Conservation (phyloP, 768 basidiomycete species). For the Auriscalpium microsporum region DNA sequence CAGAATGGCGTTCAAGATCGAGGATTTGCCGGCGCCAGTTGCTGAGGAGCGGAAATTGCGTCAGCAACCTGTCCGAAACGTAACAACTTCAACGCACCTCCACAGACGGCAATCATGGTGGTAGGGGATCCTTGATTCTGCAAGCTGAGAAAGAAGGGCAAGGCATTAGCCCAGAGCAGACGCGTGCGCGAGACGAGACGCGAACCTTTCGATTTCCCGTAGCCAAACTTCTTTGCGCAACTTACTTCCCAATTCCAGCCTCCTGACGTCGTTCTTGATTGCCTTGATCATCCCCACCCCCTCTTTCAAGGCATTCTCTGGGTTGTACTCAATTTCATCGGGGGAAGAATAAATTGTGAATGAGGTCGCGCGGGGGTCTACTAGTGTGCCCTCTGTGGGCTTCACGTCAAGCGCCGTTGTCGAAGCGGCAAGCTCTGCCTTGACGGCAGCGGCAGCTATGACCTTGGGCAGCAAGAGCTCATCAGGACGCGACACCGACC, state of each 20-base stretch:
- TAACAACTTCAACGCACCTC: slow-evolving; percentile 30
- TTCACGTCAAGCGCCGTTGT: too few species aligned
- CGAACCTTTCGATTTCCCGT: slow-evolving; percentile 42
- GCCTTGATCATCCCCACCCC: slow-evolving; percentile 46
- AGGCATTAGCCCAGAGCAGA: neutral
- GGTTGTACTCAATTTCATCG: slow-evolving; percentile 37
- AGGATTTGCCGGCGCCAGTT: slow-evolving; percentile 56
- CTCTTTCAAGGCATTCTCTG: slow-evolving; percentile 41
- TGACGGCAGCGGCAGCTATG: too few species aligned
- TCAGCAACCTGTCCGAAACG: neutral
- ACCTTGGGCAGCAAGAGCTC: neutral
- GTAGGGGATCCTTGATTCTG: slow-evolving; percentile 41
- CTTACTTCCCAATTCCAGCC: slow-evolving; percentile 43
- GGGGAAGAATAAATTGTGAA: slow-evolving; percentile 33
- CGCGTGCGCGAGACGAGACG: neutral
- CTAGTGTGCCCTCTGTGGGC: too few species aligned
- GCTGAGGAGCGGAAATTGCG: slow-evolving; percentile 23
- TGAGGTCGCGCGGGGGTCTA: neutral
- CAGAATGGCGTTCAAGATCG: slow-evolving; percentile 51
- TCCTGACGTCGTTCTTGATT: slow-evolving; percentile 34
- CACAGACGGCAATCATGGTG: slow-evolving; percentile 58
- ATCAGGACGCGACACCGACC: neutral
- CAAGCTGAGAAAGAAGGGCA: slow-evolving; percentile 26
- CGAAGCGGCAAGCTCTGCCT: too few species aligned
- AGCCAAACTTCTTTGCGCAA: slow-evolving; percentile 52